Conservation (phyloP, 139 green algal species). For the Tetradesmus lagerheimii region DNA sequence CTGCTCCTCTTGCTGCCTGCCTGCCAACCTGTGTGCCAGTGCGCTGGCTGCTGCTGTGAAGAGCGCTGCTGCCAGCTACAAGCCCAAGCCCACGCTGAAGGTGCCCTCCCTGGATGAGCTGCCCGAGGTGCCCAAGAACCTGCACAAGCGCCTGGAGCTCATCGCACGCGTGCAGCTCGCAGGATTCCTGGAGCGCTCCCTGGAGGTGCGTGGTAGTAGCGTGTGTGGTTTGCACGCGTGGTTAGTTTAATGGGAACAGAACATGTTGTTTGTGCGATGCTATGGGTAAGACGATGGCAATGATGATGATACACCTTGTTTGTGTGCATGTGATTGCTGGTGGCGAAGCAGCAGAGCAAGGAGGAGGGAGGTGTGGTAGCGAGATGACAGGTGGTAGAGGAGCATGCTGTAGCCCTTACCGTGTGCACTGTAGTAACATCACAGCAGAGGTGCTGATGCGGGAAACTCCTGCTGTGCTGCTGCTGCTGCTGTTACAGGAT, state of each 20-base stretch:
- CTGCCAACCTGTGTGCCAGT: conserved; percentile 1
- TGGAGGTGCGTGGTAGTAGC: background rate
- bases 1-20: background rate
- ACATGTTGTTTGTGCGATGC: no score
- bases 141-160: conserved; percentile 49
- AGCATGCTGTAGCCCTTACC: no score
- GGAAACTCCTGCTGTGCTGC: background rate
- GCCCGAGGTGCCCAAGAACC: conserved; percentile 43
- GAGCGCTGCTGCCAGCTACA: conserved; percentile 20
- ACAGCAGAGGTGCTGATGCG: background rate
- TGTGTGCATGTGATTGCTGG: no score
- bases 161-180: conserved; percentile 36
- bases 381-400: no score
- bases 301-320: no score
- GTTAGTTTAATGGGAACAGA: no score
- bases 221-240: no score
- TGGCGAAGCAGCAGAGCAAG: no score
- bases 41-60: conserved; percentile 34
- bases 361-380: no score
- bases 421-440: no score
- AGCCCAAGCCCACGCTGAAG: conserved; percentile 38
- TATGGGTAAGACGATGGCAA: no score
- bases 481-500: conserved; percentile 18
- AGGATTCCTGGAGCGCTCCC: conserved; percentile 11
- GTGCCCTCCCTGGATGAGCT: conserved; percentile 40